Base-by-base conservation (phyloP, 1,139 yeast species). In the Saccharomyces hybrid region DNA sequence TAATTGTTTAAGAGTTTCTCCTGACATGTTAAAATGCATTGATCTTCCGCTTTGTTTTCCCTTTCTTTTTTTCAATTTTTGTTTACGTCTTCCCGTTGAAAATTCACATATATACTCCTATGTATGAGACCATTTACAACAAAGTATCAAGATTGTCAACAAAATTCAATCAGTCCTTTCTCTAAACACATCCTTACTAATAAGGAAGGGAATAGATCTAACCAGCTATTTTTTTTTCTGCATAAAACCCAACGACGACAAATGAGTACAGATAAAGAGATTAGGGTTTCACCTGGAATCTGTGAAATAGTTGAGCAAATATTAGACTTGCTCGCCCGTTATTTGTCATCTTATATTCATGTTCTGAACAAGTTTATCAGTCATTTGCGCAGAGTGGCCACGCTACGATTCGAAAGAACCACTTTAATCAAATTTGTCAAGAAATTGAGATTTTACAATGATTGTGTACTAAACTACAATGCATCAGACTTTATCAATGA, bases 361-460 rank as follows among this genome's bases (percentile, higher is more conserved):
- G 51, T 65, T 25, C 52, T 68, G 54, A 68, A 68, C 56, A 65
- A 62, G 51, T 65, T 64, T 51, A 68, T 68, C 47, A 63, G 67
- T 16, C 60, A 64, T 49, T 55, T 67, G 44, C 65, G 70, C 31
- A 61, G 64, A 32, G 69, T 63, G 14, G 58, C 66, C 4, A 56
- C 70, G 23, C 50, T 68, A 46, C 62, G 66, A 41, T 66, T 64
- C 51, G 71, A 68, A 52, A 61, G 72, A 55, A 62, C 67, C 13
- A 60, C 64, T 11, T 54, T 69, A 56, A 69, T 69, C 51, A 69
- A 69, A 54, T 66, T 59, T 51, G 71, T 69, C 16, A 69, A 69
- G 58, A 69, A 69, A 53, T 50, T 69, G 41, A 60, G 72, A 52
- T 68, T 65, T 48, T 61, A 64, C 52, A 66, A 67, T 49, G 69